Evolutionary conservation across 202 grass and related monocot species (phyloP).

Genomic region (Miscanthus sacchariflorus): DNA sequence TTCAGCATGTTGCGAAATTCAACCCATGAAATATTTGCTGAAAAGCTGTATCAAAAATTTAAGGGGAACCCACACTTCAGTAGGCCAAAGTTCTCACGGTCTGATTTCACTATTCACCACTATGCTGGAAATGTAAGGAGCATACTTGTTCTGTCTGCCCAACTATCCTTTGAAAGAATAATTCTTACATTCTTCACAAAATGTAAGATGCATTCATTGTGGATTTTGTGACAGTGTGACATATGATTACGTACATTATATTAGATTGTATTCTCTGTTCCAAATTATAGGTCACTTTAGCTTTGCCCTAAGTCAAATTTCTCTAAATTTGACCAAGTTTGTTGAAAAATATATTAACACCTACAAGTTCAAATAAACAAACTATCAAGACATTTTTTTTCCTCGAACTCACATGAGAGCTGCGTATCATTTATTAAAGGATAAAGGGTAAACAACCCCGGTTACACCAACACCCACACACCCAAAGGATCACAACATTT

Average conservation of each 20-base stretch:
- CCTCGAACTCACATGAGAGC: no score
- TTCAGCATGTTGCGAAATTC: conserved; percentile 95
- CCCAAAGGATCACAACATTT: no score
- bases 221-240: background rate
- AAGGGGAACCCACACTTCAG: conserved; percentile 79
- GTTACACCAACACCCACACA: no score
- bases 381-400: no score
- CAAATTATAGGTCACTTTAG: background rate
- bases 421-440: no score
- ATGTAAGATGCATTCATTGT: conserved; percentile 26
- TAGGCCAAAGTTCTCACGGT: conserved; percentile 92
- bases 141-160: conserved; percentile 31
- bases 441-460: no score
- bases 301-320: no score
- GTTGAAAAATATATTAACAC: no score
- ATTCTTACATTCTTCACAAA: conserved; percentile 5
- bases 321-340: no score
- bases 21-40: conserved; percentile 92
- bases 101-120: conserved; percentile 93
- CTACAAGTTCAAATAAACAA: no score
- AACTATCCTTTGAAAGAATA: conserved; percentile 21
- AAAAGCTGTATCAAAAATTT: conserved; percentile 97
- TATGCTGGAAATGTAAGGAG: conserved; percentile 95
- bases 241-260: background rate
- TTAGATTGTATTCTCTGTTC: conserved; percentile 5